phyloP scores from a whole-genome alignment of 148 eudicot species.

The Bassia scoparia region DNA sequence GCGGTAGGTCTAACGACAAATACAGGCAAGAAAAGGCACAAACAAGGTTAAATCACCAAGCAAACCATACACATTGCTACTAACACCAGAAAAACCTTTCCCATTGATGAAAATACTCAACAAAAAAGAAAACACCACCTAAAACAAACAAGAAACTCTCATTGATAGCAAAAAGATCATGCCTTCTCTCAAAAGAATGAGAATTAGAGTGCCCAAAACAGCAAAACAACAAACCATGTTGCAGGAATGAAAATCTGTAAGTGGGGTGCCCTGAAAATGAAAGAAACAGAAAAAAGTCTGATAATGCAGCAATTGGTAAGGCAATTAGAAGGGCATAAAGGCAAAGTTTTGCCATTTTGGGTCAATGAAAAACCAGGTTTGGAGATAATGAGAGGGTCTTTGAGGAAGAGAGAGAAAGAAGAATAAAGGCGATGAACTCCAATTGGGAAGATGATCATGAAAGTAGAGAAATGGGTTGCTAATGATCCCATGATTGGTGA shows the following conservation, averaged over 20 bases:
- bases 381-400: slow-evolving; percentile 64
- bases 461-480: slow-evolving; percentile 53
- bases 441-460: slow-evolving; percentile 53
- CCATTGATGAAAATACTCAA: slow-evolving; percentile 52
- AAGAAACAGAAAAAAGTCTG: slow-evolving; percentile 43
- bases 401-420: slow-evolving; percentile 52
- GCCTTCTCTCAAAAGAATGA: slow-evolving; percentile 43
- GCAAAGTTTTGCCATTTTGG: slow-evolving; percentile 65
- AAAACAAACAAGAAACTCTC: slow-evolving; percentile 48
- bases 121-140: slow-evolving; percentile 47
- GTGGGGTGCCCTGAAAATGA: slow-evolving; percentile 51
- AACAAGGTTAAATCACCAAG: slow-evolving; percentile 52
- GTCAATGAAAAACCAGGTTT: slow-evolving; percentile 63
- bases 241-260: slow-evolving; percentile 48
- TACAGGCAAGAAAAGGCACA: slow-evolving; percentile 67
- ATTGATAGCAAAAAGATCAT: slow-evolving; percentile 28
- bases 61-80: slow-evolving; percentile 40
- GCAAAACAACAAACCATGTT: slow-evolving; percentile 44
- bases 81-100: slow-evolving; percentile 48
- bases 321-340: slow-evolving; percentile 53
- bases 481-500: slow-evolving; percentile 49
- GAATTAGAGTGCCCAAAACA: slow-evolving; percentile 69
- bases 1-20: slow-evolving; percentile 53
- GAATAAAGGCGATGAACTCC: slow-evolving; percentile 52
- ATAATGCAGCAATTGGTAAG: slow-evolving; percentile 58